Evolutionary conservation across 176 grass and related monocot genomes (phyloP).

Genomic region (Elaeis guineensis): DNA sequence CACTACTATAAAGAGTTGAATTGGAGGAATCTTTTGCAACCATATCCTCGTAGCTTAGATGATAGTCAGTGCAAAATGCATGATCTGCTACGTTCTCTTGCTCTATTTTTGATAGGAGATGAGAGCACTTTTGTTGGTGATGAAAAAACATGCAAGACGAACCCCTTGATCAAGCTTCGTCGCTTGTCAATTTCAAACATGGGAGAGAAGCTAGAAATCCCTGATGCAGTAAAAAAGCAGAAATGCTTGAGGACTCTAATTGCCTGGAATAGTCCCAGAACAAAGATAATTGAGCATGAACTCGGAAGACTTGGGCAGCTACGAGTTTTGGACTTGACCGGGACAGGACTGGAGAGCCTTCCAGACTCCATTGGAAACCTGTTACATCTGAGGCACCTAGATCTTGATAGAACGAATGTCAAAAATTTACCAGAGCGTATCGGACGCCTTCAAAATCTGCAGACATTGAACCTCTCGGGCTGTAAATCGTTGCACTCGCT

Average conservation of each 20-base stretch:
- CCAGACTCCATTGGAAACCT: constrained; percentile 56
- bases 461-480: constrained; percentile 3
- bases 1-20: constrained; percentile 53
- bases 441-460: constrained; percentile 16
- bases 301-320: no score
- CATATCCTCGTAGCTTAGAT: constrained; percentile 41
- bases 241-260: constrained; percentile 60
- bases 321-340: no score
- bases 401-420: constrained; percentile 72
- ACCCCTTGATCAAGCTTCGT: constrained; percentile 40
- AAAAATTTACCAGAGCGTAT: constrained; percentile 35
- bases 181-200: constrained; percentile 48
- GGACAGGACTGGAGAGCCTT: not conserved
- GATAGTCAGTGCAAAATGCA: constrained; percentile 44
- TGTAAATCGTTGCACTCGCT: not conserved
- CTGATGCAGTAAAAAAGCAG: constrained; percentile 62
- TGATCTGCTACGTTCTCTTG: constrained; percentile 42
- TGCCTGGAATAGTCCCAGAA: no score
- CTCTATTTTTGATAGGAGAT: constrained; percentile 43
- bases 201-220: constrained; percentile 32
- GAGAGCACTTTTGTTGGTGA: constrained; percentile 54
- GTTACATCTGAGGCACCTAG: constrained; percentile 71
- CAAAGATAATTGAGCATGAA: no score
- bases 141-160: constrained; percentile 29
- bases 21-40: constrained; percentile 52